These are phyloP conservation scores for Perkinsela sp. DNA, from an alignment of 208 protist species.

Conservation along the genomic window DNA sequence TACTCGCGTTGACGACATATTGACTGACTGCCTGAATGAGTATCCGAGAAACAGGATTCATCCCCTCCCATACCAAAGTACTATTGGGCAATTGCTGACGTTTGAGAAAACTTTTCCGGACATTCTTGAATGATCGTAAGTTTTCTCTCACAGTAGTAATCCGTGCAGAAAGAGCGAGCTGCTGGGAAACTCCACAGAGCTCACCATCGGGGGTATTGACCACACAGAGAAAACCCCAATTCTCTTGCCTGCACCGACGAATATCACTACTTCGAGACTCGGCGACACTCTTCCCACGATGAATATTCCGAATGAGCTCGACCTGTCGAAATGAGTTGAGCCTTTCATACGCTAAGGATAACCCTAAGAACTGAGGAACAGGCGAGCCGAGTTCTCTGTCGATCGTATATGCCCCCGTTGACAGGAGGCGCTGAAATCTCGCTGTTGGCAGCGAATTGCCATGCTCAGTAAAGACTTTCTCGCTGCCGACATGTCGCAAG, in stretches of 20 bases:
- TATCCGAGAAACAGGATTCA: not conserved
- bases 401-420: slow-evolving; percentile 21
- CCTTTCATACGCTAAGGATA: slow-evolving; percentile 89
- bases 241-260: slow-evolving; percentile 91
- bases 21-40: not conserved
- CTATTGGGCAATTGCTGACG: not conserved
- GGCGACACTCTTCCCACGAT: slow-evolving; percentile 90
- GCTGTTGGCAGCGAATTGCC: slow-evolving; percentile 13
- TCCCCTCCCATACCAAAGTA: not conserved
- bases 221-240: slow-evolving; percentile 98
- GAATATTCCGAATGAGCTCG: slow-evolving; percentile 90
- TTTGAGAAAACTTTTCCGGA: not conserved
- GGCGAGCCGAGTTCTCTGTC: slow-evolving; percentile 57
- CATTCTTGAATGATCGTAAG: not conserved
- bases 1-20: not conserved
- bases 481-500: not conserved
- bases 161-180: slow-evolving; percentile 60
- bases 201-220: slow-evolving; percentile 99
- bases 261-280: slow-evolving; percentile 89
- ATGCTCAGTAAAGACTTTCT: not conserved
- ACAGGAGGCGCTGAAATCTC: slow-evolving; percentile 22
- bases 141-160: not conserved
- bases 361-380: slow-evolving; percentile 66
- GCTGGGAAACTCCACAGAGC: slow-evolving; percentile 97
- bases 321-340: slow-evolving; percentile 96